Percentiles rank a stretch among this genome's conserved stretches.
These are phyloP conservation scores for Polychytrium aggregatum DNA, from an alignment of 192 early-diverging fungal species.

Conservation along the genomic window DNA sequence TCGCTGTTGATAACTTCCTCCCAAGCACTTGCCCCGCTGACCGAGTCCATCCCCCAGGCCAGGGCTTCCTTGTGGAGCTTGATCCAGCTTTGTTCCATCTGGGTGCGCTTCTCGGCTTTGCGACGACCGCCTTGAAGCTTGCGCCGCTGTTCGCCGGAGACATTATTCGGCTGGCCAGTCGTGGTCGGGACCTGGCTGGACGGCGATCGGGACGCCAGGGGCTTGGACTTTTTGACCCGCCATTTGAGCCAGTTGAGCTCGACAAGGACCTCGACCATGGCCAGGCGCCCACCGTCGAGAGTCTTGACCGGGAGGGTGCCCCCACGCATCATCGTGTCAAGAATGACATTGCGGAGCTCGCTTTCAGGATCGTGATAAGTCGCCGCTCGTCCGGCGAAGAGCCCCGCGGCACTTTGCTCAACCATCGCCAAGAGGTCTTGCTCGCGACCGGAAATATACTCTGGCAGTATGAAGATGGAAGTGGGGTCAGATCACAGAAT, in stretches of 20 bases:
- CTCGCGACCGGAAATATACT: slow-evolving; percentile 5
- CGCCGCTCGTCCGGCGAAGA: too few relatives aligned
- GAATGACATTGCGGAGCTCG: slow-evolving; percentile 18
- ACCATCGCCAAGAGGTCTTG: slow-evolving; percentile 1
- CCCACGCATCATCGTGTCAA: slow-evolving; percentile 24
- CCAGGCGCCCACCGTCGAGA: slow-evolving; percentile 8
- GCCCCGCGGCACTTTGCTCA: too few relatives aligned
- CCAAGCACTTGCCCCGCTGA: too few relatives aligned
- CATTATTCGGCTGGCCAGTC: neutral
- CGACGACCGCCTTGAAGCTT: neutral
- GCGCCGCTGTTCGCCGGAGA: neutral
- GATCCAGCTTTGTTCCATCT: neutral
- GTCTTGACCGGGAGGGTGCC: slow-evolving; percentile 16
- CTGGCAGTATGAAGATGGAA: neutral
- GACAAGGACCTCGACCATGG: slow-evolving; percentile 18
- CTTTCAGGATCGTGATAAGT: slow-evolving; percentile 5
- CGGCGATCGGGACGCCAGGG: slow-evolving; percentile 1
- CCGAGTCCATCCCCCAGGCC: too few relatives aligned
- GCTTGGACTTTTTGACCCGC: too few relatives aligned
- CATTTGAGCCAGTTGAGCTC: slow-evolving; percentile 27
- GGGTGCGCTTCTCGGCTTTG: neutral
- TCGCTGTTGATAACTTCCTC: too few relatives aligned
- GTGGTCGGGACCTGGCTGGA: slow-evolving; percentile 1
- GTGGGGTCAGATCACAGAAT: neutral
- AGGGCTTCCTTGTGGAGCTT: too few relatives aligned